A percentile compares a stretch with the other conserved stretches of the same genome.
Conservation (phyloP, 2,329 filamentous ascomycete genomes). For the Elsinoe necatrix region DNA sequence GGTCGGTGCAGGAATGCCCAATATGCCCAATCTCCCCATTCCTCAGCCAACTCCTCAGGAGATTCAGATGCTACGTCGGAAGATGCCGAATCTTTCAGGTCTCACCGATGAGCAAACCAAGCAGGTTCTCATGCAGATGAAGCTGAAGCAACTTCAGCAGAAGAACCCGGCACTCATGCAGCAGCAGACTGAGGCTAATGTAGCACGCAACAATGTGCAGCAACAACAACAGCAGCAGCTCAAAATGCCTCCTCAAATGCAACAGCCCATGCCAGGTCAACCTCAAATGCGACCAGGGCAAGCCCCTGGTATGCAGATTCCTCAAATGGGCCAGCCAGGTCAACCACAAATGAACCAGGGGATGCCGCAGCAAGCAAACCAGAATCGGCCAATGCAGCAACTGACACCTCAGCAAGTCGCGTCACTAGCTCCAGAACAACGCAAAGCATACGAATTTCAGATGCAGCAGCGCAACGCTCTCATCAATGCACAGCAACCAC, state of each 20-base stretch:
- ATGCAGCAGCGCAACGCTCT: constrained; percentile 23
- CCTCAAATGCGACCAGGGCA: constrained; percentile 19
- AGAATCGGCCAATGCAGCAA: constrained; percentile 16
- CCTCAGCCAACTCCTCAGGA: constrained; percentile 34
- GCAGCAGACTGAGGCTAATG: constrained; percentile 26
- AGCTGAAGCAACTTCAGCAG: constrained; percentile 19
- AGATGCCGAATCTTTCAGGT: constrained; percentile 21
- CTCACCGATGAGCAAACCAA: constrained; percentile 38
- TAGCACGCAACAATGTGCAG: constrained; percentile 14
- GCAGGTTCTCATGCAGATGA: constrained; percentile 24
- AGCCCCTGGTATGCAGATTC: constrained; percentile 2
- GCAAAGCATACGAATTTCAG: constrained; percentile 20
- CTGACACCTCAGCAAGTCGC: constrained; percentile 22
- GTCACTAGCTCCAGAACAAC: constrained; percentile 22
- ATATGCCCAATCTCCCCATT: constrained; percentile 17
- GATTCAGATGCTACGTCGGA: constrained; percentile 31
- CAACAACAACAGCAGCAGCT: constrained; percentile 21
- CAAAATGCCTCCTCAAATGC: constrained; percentile 26
- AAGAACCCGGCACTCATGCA: constrained; percentile 27
- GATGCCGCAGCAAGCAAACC: constrained; percentile 13
- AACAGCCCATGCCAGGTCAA: constrained; percentile 26
- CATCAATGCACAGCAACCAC: constrained; percentile 21
- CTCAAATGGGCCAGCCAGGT: constrained; percentile 17
- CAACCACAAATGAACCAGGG: constrained; percentile 20
- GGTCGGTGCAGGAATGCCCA: constrained; percentile 14